A percentile compares a stretch with the other conserved stretches of the same genome.
phyloP scores from a whole-genome alignment of 139 green algal genomes.

The Chlorella sp. region DNA sequence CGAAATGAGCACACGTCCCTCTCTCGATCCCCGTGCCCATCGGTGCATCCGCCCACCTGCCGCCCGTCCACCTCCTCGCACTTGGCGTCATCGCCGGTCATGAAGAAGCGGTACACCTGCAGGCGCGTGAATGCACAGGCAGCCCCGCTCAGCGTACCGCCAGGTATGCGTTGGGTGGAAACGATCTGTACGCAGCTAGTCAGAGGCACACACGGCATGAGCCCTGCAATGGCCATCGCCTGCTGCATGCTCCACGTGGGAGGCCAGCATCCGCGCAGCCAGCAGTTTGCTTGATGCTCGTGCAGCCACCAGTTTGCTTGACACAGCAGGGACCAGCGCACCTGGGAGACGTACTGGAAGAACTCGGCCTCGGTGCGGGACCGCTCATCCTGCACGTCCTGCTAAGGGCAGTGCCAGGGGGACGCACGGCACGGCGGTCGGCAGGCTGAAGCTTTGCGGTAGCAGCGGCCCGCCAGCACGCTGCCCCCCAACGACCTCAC shows the following conservation, averaged over 20 bases:
- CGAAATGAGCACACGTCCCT: too few relatives aligned
- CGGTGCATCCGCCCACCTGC: constrained; percentile 5
- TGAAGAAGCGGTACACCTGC: constrained; percentile 75
- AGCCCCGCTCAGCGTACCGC: not conserved
- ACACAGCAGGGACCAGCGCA: too few relatives aligned
- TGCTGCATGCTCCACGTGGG: too few relatives aligned
- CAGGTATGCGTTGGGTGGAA: not conserved
- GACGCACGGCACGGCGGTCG: too few relatives aligned
- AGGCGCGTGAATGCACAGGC: not conserved
- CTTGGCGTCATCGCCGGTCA: constrained; percentile 75
- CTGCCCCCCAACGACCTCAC: not conserved
- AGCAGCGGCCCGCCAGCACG: not conserved
- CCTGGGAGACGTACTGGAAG: constrained; percentile 71
- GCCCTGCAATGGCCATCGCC: not conserved
- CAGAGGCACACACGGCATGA: not conserved
- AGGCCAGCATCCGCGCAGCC: too few relatives aligned
- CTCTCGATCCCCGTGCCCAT: too few relatives aligned
- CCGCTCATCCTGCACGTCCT: constrained; percentile 49
- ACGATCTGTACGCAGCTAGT: not conserved
- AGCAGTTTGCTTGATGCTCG: too few relatives aligned
- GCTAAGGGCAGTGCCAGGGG: not conserved
- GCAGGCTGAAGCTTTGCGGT: too few relatives aligned
- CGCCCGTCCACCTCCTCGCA: constrained; percentile 69
- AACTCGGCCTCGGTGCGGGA: constrained; percentile 59
- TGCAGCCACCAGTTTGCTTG: too few relatives aligned